Base-by-base conservation (phyloP, 768 basidiomycete species). In the Daedaleopsis sinensis region DNA sequence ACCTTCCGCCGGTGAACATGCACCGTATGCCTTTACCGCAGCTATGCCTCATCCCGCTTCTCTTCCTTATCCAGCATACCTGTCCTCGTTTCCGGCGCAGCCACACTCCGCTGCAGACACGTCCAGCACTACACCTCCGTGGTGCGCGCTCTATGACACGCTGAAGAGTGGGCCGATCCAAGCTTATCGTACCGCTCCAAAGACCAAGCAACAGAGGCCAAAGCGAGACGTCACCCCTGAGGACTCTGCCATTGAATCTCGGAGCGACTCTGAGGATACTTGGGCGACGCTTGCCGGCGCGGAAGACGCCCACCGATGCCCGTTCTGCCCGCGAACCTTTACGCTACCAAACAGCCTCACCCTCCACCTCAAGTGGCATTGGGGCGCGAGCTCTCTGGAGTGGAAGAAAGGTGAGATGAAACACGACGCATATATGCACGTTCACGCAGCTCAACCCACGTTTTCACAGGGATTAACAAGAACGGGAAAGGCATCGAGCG, bases 341-440 rank as follows among this genome's bases (percentile, higher is more conserved):
- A 36, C 43, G 10, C 57, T 65, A 2, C 52, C 64, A 1, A 63
- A 67, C 37, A 54, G 66, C 5, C 55, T 67, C 4, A 61, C 64
- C 35, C 55, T 67, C 8, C 66, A 67, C 19, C 56, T 65, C 3
- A 67, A 67, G 47, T 67, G 66, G 66, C 66, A 67, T 32, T 67
- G 64, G 61, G 66, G 66, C 35, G 56, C 57, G 32, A 65, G 39
- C 10, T 32, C 44, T 1, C 48, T 67, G 0, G 63, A 61, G 0
- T 65, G 66, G 66, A 62, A 52, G 46, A 38, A 44, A 37, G 66
- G 66, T 67, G 49, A 23, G 50, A 49, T 1, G 27, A 32, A 32
- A 7, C 27, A 7, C 3, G 27, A 32, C 27, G 27, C 27, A 32
- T 24, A 6, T 13, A 5, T 13, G 12, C 13, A 8, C 3, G 39